phyloP scores from a whole-genome alignment of 306 rosid genomes.

The Mimosa bimucronata region DNA sequence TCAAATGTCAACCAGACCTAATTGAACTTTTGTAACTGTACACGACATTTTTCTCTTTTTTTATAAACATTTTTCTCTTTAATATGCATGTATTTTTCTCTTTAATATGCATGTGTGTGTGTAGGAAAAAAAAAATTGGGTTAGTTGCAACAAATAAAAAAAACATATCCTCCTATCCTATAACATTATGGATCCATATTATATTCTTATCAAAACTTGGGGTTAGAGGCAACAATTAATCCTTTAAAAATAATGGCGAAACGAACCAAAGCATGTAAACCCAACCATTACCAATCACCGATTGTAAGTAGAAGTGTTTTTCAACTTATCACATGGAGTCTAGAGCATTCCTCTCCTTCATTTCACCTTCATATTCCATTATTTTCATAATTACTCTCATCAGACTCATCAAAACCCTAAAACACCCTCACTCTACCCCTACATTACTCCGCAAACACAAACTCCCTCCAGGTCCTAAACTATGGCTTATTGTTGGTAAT shows the following conservation, averaged over 20 bases:
- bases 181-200: too few species aligned
- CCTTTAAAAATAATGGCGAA: not conserved
- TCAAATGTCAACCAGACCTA: too few species aligned
- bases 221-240: not conserved
- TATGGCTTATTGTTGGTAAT: constrained; percentile 40
- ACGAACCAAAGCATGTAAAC: not conserved
- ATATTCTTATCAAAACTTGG: not conserved
- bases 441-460: not conserved
- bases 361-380: not conserved
- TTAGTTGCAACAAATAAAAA: too few species aligned
- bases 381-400: not conserved
- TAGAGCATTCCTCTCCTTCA: not conserved
- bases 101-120: too few species aligned
- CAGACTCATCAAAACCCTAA: constrained; percentile 4
- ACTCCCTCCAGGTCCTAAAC: constrained; percentile 41
- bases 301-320: too few species aligned
- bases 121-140: too few species aligned
- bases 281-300: not conserved
- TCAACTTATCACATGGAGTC: not conserved
- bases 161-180: too few species aligned
- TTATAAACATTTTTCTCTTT: too few species aligned
- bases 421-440: not conserved
- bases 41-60: too few species aligned
- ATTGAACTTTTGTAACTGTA: too few species aligned
- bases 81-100: too few species aligned